A percentile compares a stretch with the other conserved stretches of the same genome.
phyloP scores from a whole-genome alignment of 495 filamentous ascomycete species.

The Stereocaulon alpinum region DNA sequence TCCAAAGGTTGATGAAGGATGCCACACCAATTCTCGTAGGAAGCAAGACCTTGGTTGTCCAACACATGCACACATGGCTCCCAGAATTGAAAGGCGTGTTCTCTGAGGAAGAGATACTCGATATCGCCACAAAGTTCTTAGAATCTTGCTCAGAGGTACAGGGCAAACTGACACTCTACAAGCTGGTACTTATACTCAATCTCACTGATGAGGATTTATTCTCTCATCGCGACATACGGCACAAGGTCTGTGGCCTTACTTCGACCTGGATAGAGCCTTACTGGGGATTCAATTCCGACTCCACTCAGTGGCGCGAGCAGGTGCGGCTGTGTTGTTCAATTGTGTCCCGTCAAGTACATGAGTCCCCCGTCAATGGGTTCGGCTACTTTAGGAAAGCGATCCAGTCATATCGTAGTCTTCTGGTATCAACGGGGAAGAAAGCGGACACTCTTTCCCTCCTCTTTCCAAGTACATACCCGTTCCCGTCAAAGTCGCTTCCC shows the following conservation, averaged over 20 bases:
- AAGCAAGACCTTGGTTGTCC: slow-evolving; percentile 88
- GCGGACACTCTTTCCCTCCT: slow-evolving; percentile 70
- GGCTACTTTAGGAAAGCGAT: slow-evolving; percentile 86
- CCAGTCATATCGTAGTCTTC: slow-evolving; percentile 73
- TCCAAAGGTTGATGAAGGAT: slow-evolving; percentile 83
- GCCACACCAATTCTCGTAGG: slow-evolving; percentile 75
- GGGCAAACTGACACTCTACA: slow-evolving; percentile 90
- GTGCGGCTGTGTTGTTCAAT: slow-evolving; percentile 87
- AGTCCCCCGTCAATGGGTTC: slow-evolving; percentile 69
- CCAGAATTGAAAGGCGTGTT: slow-evolving; percentile 74
- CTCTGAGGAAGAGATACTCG: slow-evolving; percentile 71
- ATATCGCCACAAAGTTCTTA: slow-evolving; percentile 87
- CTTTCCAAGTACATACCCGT: slow-evolving; percentile 85
- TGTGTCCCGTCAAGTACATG: slow-evolving; percentile 67
- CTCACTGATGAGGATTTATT: slow-evolving; percentile 74
- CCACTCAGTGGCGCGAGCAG: slow-evolving; percentile 83
- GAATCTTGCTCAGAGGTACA: slow-evolving; percentile 80
- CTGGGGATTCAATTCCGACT: slow-evolving; percentile 69
- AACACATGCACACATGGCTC: slow-evolving; percentile 94
- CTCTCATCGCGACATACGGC: slow-evolving; percentile 59
- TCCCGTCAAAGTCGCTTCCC: slow-evolving; percentile 60
- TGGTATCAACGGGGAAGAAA: slow-evolving; percentile 48
- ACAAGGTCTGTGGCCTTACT: slow-evolving; percentile 67
- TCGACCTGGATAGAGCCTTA: slow-evolving; percentile 86
- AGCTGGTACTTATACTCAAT: slow-evolving; percentile 84